Evolutionary conservation across 2,329 filamentous ascomycete species (phyloP), one percentile per base, ranked within the genome.

Genomic region (Alternaria sp.): DNA sequence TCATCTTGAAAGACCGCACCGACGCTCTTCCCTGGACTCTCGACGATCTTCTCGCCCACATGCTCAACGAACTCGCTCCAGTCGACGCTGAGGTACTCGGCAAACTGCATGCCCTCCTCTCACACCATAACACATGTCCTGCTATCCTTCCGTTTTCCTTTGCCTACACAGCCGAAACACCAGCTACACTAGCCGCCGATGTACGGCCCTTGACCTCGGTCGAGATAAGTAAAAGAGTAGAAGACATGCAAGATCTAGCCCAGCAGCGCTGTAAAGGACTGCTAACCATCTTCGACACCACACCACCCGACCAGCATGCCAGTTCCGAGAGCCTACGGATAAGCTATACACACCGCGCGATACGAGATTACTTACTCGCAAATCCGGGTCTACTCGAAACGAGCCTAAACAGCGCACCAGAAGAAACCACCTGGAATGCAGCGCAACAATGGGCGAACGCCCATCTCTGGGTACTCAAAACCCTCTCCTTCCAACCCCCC

Each of bases 81-180:
- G 49, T 51, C 7, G 62, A 69, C 28, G 62, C 71, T 7, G 56
- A 65, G 29, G 64, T 65, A 23, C 56, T 69, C 2, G 67, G 60
- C 28, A 67, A 64, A 40, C 42, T 73, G 42, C 63, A 66, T 48
- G 61, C 60, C n/a, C 58, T 75, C 21, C 56, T 75, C 17, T 66
- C 71, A 40, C 54, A 59, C 3, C 66, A 36, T 71, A 44, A 61
- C 58, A 21, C 68, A 67, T 41, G 46, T 50, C 26, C 45, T 31
- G 26, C 69, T 66, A 5, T 75, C n/a, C 56, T 75, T 2, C 54
- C 63, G 0, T 63, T 74, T 45, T 72, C 67, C 29, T 67, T 66
- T 28, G 71, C 71, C 5, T 57, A 66, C 24, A 62, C 63, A 23
- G 51, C 52, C 8, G 66, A 73, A 45, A 65, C 63, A 29, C 56